Percentiles rank a stretch among this genome's conserved stretches.
Evolutionary conservation across 805 yeast species (phyloP).

Genomic region (Candida boidinii): DNA sequence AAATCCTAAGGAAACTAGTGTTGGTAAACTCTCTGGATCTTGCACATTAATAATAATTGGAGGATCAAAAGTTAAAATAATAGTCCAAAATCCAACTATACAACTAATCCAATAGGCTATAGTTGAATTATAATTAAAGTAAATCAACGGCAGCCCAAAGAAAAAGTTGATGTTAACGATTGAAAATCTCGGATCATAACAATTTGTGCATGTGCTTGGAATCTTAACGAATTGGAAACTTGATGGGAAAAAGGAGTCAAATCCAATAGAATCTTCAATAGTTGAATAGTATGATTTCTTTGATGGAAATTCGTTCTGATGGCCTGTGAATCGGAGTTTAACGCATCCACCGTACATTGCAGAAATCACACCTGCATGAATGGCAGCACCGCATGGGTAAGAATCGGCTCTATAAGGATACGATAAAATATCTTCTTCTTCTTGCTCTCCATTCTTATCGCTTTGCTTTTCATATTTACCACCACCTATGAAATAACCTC

Average conservation of each 20-base stretch:
- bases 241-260: constrained; percentile 67
- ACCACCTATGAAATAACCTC: constrained; percentile 74
- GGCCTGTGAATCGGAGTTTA: constrained; percentile 46
- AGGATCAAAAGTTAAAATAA: constrained; percentile 69
- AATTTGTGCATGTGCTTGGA: constrained; percentile 46
- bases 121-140: constrained; percentile 29
- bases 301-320: constrained; percentile 38
- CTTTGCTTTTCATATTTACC: constrained; percentile 28
- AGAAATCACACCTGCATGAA: constrained; percentile 75
- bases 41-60: constrained; percentile 53
- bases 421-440: constrained; percentile 26
- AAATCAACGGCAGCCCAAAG: constrained; percentile 55
- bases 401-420: constrained; percentile 82
- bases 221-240: constrained; percentile 54
- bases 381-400: constrained; percentile 82
- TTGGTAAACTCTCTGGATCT: constrained; percentile 45
- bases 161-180: constrained; percentile 51
- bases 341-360: constrained; percentile 77
- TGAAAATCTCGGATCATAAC: constrained; percentile 60
- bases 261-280: constrained; percentile 39
- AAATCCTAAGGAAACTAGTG: constrained; percentile 60
- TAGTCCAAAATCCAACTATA: constrained; percentile 77
- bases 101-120: constrained; percentile 55
- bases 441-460: not conserved
- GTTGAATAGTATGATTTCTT: constrained; percentile 44